phyloP scores from a whole-genome alignment of 805 yeast species.

The Saccharomyces paradoxus region DNA sequence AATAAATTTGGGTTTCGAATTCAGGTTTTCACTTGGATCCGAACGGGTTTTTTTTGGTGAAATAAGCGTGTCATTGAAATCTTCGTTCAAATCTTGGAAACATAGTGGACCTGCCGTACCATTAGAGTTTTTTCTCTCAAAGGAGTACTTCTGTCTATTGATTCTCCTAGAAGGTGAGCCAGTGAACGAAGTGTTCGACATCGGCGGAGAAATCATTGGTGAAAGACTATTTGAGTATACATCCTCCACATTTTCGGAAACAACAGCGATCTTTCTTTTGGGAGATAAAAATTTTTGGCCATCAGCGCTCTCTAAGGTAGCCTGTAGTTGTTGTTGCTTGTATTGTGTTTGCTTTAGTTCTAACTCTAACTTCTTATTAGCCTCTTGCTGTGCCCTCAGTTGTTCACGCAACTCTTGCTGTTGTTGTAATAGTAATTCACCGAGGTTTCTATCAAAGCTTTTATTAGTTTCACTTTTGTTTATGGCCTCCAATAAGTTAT shows the following conservation, averaged over 20 bases:
- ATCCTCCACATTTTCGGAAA: not conserved
- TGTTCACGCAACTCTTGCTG: slow-evolving; percentile 25
- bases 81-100: slow-evolving; percentile 1
- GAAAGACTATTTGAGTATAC: not conserved
- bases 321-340: slow-evolving; percentile 25
- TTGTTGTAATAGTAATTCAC: slow-evolving; percentile 17
- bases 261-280: not conserved
- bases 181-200: not conserved
- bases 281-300: slow-evolving; percentile 7
- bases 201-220: not conserved
- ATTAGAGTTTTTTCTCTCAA: not conserved
- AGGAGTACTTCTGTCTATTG: slow-evolving; percentile 2
- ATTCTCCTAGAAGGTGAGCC: slow-evolving; percentile 13
- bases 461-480: not conserved
- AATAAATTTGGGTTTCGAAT: not conserved
- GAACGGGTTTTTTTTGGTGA: not conserved
- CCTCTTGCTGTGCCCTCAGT: slow-evolving; percentile 23
- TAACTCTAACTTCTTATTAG: slow-evolving; percentile 23
- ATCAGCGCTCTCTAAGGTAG: slow-evolving; percentile 14
- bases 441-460: slow-evolving; percentile 5
- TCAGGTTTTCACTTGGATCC: not conserved
- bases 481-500: not conserved
- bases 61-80: not conserved
- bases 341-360: slow-evolving; percentile 23
- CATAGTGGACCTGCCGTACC: not conserved